Conservation (phyloP, 495 filamentous ascomycete genomes). For the Bacidia gigantensis region DNA sequence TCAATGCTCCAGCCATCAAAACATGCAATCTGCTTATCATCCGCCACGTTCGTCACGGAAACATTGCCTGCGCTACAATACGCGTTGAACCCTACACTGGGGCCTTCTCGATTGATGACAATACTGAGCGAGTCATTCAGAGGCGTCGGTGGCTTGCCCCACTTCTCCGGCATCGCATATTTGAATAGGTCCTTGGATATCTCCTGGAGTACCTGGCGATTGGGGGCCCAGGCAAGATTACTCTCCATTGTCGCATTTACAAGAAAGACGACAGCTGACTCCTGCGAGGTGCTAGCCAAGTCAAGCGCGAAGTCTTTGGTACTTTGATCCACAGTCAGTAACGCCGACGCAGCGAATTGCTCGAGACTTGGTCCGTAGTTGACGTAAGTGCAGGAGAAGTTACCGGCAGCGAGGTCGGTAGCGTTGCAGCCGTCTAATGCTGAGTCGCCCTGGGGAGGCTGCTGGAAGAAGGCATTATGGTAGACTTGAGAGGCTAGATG, state of each 20-base stretch:
- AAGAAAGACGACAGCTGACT: constrained; percentile 6
- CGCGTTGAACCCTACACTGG: constrained; percentile 11
- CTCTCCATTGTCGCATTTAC: constrained; percentile 4
- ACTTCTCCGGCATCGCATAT: neutral
- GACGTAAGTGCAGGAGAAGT: constrained; percentile 13
- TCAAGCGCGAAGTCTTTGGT: neutral
- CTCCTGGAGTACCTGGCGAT: constrained; percentile 15
- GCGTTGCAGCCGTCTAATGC: constrained; percentile 2
- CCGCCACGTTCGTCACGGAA: constrained; percentile 3
- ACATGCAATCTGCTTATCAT: constrained; percentile 11
- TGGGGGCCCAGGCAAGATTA: constrained; percentile 12
- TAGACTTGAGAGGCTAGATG: constrained; percentile 6
- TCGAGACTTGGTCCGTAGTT: constrained; percentile 10
- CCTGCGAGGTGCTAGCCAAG: constrained; percentile 4
- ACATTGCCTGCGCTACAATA: constrained; percentile 10
- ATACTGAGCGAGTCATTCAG: constrained; percentile 12
- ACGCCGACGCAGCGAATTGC: constrained; percentile 2
- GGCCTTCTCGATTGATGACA: constrained; percentile 12
- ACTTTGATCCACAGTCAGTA: neutral
- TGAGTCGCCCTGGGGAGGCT: neutral
- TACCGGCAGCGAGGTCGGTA: neutral
- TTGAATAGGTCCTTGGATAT: constrained; percentile 10
- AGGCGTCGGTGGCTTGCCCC: neutral
- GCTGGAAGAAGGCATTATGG: neutral
- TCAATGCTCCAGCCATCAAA: constrained; percentile 8